These are phyloP conservation scores for Rhynchospora pubera DNA, from an alignment of 176 grass and related monocot species.

Conservation along the genomic window DNA sequence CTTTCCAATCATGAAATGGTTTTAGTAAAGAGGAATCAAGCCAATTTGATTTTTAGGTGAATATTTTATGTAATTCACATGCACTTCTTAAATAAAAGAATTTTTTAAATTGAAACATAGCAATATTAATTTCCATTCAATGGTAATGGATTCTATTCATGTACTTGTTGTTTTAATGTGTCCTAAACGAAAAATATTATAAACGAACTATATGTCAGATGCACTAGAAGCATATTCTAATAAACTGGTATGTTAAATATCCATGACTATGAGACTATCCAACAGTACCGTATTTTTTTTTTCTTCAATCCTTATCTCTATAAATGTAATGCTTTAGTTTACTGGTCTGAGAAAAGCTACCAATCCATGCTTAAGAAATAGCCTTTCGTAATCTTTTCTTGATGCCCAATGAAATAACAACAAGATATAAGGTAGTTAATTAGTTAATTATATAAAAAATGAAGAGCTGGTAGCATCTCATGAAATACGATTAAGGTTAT, in stretches of 20 bases:
- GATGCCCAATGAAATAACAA: background rate
- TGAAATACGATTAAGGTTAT: background rate
- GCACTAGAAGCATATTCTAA: background rate
- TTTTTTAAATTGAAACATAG: background rate
- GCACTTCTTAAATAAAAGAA: background rate
- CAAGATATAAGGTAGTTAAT: background rate
- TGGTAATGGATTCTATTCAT: background rate
- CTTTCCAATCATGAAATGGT: too few relatives aligned
- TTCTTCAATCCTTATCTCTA: background rate
- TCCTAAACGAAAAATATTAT: background rate
- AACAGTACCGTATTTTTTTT: background rate
- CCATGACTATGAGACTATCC: too few relatives aligned
- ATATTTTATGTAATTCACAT: background rate
- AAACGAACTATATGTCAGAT: background rate
- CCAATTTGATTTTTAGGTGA: background rate
- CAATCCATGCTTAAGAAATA: too few relatives aligned
- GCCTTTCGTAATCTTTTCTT: background rate
- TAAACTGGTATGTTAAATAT: background rate
- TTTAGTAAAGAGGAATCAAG: too few relatives aligned
- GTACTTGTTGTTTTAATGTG: background rate
- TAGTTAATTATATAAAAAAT: background rate
- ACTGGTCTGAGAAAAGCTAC: background rate
- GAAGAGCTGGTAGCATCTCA: background rate
- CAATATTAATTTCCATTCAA: background rate
- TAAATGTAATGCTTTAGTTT: background rate